These are phyloP conservation scores for Setaria italica DNA, from an alignment of 202 grass and related monocot species.

Conservation along the genomic window DNA sequence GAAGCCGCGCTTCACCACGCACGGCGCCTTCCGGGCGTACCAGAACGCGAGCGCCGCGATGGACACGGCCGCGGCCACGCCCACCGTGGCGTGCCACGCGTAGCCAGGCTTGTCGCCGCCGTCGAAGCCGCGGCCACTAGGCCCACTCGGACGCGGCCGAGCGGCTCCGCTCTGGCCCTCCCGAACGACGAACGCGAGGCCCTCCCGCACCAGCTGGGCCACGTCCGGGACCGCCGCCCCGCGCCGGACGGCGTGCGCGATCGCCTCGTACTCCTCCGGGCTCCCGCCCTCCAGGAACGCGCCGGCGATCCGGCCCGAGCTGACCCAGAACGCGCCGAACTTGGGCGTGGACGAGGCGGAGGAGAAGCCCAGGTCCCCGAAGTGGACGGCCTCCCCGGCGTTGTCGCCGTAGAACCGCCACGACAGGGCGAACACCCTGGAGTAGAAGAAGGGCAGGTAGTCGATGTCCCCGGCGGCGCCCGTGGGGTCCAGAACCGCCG, in stretches of 20 bases:
- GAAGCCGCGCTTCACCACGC: conserved; percentile 39
- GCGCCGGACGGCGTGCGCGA: conserved; percentile 52
- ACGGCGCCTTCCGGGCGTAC: conserved; percentile 57
- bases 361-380: conserved; percentile 58
- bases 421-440: conserved; percentile 79
- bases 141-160: neutral
- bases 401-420: conserved; percentile 96
- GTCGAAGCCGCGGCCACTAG: neutral
- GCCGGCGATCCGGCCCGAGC: conserved; percentile 47
- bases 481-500: conserved; percentile 53
- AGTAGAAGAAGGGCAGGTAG: conserved; percentile 92
- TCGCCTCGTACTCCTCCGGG: conserved; percentile 64
- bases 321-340: conserved; percentile 80
- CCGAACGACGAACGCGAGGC: conserved; percentile 55
- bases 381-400: conserved; percentile 62
- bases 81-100: conserved; percentile 61
- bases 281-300: conserved; percentile 80
- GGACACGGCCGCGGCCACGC: conserved; percentile 59
- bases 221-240: conserved; percentile 46
- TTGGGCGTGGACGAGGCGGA: conserved; percentile 16
- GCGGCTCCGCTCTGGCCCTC: conserved; percentile 33
- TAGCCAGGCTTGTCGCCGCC: conserved; percentile 33
- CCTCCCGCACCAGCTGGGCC: conserved; percentile 55
- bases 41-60: conserved; percentile 70
- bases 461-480: conserved; percentile 51